A percentile compares a stretch with the other conserved stretches of the same genome.
These are phyloP conservation scores for Canariomyces notabilis DNA, from an alignment of 2,329 filamentous ascomycete species.

Conservation along the genomic window DNA sequence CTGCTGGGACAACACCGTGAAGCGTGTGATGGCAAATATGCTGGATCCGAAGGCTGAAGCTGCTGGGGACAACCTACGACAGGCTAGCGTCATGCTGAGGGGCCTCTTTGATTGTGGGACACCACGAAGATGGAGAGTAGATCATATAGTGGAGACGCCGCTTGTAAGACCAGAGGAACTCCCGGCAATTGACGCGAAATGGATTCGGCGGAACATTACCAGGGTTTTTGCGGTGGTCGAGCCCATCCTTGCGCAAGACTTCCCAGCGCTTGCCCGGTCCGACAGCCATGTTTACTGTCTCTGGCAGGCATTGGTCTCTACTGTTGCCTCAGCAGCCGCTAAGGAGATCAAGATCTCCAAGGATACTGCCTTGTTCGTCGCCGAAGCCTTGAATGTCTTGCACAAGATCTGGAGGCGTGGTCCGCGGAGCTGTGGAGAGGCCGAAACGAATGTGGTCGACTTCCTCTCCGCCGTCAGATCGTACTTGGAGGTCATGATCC, in stretches of 20 bases:
- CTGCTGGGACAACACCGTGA: conserved; percentile 74
- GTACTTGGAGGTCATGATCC: conserved; percentile 45
- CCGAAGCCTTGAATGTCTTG: conserved; percentile 64
- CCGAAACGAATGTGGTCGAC: conserved; percentile 41
- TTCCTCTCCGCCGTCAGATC: conserved; percentile 52
- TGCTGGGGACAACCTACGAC: conserved; percentile 44
- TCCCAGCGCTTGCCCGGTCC: conserved; percentile 57
- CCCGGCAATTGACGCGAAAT: conserved; percentile 78
- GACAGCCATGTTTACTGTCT: conserved; percentile 50
- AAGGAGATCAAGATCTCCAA: conserved; percentile 88
- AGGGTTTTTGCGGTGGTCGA: conserved; percentile 59
- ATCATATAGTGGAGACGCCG: conserved; percentile 59
- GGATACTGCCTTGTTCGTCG: conserved; percentile 77
- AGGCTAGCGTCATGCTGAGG: conserved; percentile 66
- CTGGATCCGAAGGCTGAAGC: conserved; percentile 38
- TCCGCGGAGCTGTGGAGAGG: conserved; percentile 41
- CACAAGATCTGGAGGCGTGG: conserved; percentile 61
- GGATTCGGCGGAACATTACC: conserved; percentile 69
- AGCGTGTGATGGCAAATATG: conserved; percentile 56
- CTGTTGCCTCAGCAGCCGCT: conserved; percentile 61
- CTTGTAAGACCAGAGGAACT: conserved; percentile 66
- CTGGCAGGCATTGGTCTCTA: conserved; percentile 58
- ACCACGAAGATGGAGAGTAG: conserved; percentile 65
- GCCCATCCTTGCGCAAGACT: conserved; percentile 56
- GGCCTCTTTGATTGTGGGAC: conserved; percentile 61